Percentiles rank a stretch among this genome's conserved stretches.
Evolutionary conservation across 306 rosid species (phyloP).

Genomic region (Medicago truncatula): MtrunA17r5.0-ANR NC_053047.1:40856501-40857000

Average conservation of each 20-base stretch:
- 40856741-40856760: background rate
- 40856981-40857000: too few relatives aligned
- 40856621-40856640: background rate
- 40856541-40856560: background rate
- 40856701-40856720: conserved; percentile 22
- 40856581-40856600: background rate
- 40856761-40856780: background rate
- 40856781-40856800: background rate
- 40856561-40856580: too few relatives aligned
- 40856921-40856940: background rate
- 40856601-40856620: background rate
- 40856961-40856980: background rate
- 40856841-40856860: too few relatives aligned
- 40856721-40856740: background rate
- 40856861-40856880: too few relatives aligned
- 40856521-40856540: background rate
- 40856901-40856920: too few relatives aligned
- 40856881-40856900: too few relatives aligned
- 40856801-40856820: too few relatives aligned
- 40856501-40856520: background rate
- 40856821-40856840: too few relatives aligned
- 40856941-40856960: conserved; percentile 3
- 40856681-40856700: background rate
- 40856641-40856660: conserved; percentile 27
- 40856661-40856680: conserved; percentile 27